A percentile compares a stretch with the other conserved stretches of the same genome.
Evolutionary conservation across 331 rosid species (phyloP).

Genomic region (Stylosanthes scabra): DNA sequence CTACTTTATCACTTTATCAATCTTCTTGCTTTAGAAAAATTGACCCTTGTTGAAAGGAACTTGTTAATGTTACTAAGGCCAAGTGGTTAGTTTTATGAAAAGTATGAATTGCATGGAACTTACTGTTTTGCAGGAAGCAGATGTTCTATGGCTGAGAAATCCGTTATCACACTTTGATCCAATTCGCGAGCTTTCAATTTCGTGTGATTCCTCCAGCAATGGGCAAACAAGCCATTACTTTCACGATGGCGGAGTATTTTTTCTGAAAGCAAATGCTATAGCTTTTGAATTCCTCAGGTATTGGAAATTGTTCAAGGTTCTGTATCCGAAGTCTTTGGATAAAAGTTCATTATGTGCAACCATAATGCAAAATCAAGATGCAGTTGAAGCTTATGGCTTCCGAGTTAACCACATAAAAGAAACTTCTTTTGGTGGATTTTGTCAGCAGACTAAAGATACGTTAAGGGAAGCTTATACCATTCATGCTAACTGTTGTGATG

Average conservation of each 20-base stretch:
- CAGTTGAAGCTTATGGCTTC: slow-evolving; percentile 2
- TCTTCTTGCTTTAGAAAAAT: no score
- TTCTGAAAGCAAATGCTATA: slow-evolving; percentile 41
- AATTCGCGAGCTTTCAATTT: slow-evolving; percentile 33
- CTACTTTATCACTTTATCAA: no score
- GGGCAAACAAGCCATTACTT: slow-evolving; percentile 2
- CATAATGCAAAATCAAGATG: not conserved
- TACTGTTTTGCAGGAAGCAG: slow-evolving; percentile 55
- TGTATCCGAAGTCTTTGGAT: slow-evolving; percentile 35
- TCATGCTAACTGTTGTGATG: slow-evolving; percentile 65
- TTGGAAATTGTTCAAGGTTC: slow-evolving; percentile 42
- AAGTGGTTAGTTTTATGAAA: no score
- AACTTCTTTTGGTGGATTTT: slow-evolving; percentile 53
- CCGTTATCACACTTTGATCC: slow-evolving; percentile 49
- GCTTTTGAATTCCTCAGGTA: slow-evolving; percentile 45
- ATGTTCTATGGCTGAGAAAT: slow-evolving; percentile 65
- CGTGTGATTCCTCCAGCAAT: slow-evolving; percentile 41
- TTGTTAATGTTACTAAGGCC: no score
- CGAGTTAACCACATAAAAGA: slow-evolving; percentile 24
- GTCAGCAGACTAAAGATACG: slow-evolving; percentile 39
- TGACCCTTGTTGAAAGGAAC: no score
- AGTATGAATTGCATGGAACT: slow-evolving; percentile 10
- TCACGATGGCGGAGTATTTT: slow-evolving; percentile 52
- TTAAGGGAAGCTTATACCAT: slow-evolving; percentile 43
- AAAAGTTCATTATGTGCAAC: slow-evolving; percentile 49